Base-by-base conservation (phyloP, 495 filamentous ascomycete genomes). In the Talaromyces wortmannii region DNA sequence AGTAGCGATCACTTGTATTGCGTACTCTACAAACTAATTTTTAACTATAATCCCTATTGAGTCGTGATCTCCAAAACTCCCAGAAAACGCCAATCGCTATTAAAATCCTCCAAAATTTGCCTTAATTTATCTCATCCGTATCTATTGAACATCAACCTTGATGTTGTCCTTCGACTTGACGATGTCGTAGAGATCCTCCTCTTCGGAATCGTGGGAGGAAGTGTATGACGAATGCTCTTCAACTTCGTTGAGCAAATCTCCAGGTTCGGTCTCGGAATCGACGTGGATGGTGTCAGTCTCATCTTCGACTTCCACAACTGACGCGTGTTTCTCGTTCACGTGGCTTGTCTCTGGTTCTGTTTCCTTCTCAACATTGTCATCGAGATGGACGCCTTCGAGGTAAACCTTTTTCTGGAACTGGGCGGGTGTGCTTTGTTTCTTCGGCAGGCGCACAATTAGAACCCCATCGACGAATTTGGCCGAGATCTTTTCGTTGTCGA, bases 391-490 rank as follows among this genome's bases (percentile, higher is more conserved):
- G 7, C 62, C 60, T 32, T 66, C 49, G 8, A 58, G 45, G 29
- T 32, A 18, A 50, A 63, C 55, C 55, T 62, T 65, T 55, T 69
- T 64, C 50, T 63, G 61, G 5, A 16, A 30, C 17, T 57, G 31
- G 47, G 68, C 57, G 6, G 56, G 32, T 32, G 67, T 54, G 10
- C 47, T 45, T n/a, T 85, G 81, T 13, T 70, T 65, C 73, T 91
- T 91, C 3, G 86, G 88, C 10, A 92, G 77, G 17, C 71, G 79
- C n/a, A 90, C 74, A 53, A 70, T 73, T 50, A 90, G 66, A 23
- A 90, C 69, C 58, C 89, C 83, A 67, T 88, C 81, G 59, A 87
- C 82, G 67, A 90, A 66, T 65, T 83, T 91, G 3, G 89, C 90
- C 2, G 73, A 79, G 64, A 92, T 91, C 11, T 62, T 70, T 55